Evolutionary conservation across 2,329 filamentous ascomycete species (phyloP), one percentile per base, ranked within the genome.

Genomic region (Phyllosticta citribraziliensis): DNA sequence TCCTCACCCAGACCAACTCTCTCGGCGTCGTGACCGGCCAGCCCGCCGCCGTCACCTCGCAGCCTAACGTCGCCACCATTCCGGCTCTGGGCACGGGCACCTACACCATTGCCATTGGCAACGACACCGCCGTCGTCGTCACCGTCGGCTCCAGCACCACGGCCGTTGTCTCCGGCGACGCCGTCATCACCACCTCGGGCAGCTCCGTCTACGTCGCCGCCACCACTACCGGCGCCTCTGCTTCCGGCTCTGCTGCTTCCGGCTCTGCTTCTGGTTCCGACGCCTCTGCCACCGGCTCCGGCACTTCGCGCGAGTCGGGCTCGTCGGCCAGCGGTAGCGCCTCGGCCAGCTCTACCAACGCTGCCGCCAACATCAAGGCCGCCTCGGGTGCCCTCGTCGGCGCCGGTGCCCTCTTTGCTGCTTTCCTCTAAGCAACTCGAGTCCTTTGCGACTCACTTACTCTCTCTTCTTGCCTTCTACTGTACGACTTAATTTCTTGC

Each of bases 51-150:
- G 57, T 56, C 47, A 65, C 63, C 47, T 63, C 63, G 20, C 65
- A 69, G 52, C 65, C 67, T 52, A n/a, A 62, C 20, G 63, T 66
- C 22, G 69, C 68, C 57, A 65, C 68, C 65, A 72, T 75, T 59
- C 73, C 73, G 2, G 73, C 72, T n/a, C 68, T 72, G 9, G 67
- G 67, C 64, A 57, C 70, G 14, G 73, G 73, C 63, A 62, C 73
- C 63, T 63, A 70, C 66, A 75, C 73, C 61, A 66, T 73, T 58
- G 58, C 67, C 57, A 63, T 72, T 50, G 64, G 64, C 25, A 66
- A 67, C 56, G 63, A 65, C 52, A 65, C 66, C 63, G 68, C 68
- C 51, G 57, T 72, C 30, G 67, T 70, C 54, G 70, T 74, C 65
- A 69, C 67, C 60, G 71, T 68, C 62, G 69, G 69, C 68, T 59